Evolutionary conservation across 2,329 filamentous ascomycete genomes (phyloP).

Genomic region (Xylaria sp.): DNA sequence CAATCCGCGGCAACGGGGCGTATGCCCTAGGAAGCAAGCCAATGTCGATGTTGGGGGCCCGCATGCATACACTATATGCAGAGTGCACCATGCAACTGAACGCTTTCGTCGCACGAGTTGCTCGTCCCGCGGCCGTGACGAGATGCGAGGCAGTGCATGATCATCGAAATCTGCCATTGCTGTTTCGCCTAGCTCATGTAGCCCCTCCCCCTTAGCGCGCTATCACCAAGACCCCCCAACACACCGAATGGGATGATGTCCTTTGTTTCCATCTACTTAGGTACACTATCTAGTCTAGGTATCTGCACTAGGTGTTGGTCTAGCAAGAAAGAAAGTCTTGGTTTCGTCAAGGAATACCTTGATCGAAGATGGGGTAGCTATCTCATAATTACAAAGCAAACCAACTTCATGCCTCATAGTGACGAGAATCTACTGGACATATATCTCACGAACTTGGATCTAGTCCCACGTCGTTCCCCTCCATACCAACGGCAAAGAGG

Average conservation of each 20-base stretch:
- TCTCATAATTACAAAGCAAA: constrained; percentile 12
- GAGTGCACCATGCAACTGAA: constrained; percentile 1
- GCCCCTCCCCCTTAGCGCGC: constrained; percentile 6
- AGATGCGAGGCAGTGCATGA: constrained; percentile 20
- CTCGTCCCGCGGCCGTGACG: constrained; percentile 17
- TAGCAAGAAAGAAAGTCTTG: too few species aligned
- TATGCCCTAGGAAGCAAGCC: constrained; percentile 5
- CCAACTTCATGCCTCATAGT: background rate
- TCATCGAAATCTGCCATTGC: constrained; percentile 5
- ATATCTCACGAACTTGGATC: constrained; percentile 4
- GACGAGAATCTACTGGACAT: background rate
- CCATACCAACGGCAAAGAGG: constrained; percentile 10
- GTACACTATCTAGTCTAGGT: constrained; percentile 2
- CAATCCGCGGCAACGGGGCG: constrained; percentile 20
- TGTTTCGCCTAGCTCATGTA: constrained; percentile 1
- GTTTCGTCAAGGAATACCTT: constrained; percentile 19
- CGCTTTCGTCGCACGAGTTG: constrained; percentile 3
- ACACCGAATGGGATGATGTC: too few species aligned
- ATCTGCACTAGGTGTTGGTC: too few species aligned
- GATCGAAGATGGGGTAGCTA: background rate
- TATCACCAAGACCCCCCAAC: too few species aligned
- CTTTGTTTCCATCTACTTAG: background rate
- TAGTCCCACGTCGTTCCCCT: constrained; percentile 6
- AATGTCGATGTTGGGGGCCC: constrained; percentile 11
- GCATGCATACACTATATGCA: constrained; percentile 11